phyloP scores from a whole-genome alignment of 2,329 filamentous ascomycete species.

The Fonsecaea nubica region DNA sequence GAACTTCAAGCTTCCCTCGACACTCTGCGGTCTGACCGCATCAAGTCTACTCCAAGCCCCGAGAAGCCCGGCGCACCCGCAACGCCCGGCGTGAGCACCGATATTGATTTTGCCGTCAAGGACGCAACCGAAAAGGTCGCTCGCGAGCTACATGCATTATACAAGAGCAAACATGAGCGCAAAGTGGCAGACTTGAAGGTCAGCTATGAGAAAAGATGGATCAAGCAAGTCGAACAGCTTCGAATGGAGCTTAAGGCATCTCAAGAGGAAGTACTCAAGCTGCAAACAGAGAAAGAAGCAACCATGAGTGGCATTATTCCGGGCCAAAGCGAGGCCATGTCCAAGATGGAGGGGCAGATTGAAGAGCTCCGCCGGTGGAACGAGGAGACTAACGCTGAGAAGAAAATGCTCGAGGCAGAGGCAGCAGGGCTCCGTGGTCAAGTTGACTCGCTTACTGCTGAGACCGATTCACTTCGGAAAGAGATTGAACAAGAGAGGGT shows the following conservation, averaged over 20 bases:
- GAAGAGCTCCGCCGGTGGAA: slow-evolving; percentile 49
- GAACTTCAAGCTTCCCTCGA: slow-evolving; percentile 56
- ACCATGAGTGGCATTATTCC: slow-evolving; percentile 64
- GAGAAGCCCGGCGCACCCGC: slow-evolving; percentile 39
- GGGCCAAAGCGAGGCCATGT: slow-evolving; percentile 41
- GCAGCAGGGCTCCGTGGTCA: slow-evolving; percentile 77
- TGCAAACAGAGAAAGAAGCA: slow-evolving; percentile 69
- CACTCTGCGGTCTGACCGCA: slow-evolving; percentile 48
- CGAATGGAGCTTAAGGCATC: slow-evolving; percentile 74
- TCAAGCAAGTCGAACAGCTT: slow-evolving; percentile 83
- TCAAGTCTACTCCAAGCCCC: slow-evolving; percentile 45
- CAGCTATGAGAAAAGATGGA: slow-evolving; percentile 82
- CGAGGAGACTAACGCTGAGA: slow-evolving; percentile 70
- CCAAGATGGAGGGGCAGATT: slow-evolving; percentile 55
- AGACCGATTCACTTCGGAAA: slow-evolving; percentile 69
- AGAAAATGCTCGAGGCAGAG: slow-evolving; percentile 74
- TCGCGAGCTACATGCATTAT: slow-evolving; percentile 88
- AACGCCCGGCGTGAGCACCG: slow-evolving; percentile 44
- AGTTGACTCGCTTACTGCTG: slow-evolving; percentile 70
- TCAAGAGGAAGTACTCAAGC: slow-evolving; percentile 74
- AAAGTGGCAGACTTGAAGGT: slow-evolving; percentile 90
- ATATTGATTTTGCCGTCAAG: slow-evolving; percentile 73
- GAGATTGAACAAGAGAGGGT: slow-evolving; percentile 62
- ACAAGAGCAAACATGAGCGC: slow-evolving; percentile 96
- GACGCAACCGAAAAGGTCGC: slow-evolving; percentile 87